A percentile compares a stretch with the other conserved stretches of the same genome.
Conservation (phyloP, 2,329 filamentous ascomycete species). For the Helicocarpus griseus region DNA sequence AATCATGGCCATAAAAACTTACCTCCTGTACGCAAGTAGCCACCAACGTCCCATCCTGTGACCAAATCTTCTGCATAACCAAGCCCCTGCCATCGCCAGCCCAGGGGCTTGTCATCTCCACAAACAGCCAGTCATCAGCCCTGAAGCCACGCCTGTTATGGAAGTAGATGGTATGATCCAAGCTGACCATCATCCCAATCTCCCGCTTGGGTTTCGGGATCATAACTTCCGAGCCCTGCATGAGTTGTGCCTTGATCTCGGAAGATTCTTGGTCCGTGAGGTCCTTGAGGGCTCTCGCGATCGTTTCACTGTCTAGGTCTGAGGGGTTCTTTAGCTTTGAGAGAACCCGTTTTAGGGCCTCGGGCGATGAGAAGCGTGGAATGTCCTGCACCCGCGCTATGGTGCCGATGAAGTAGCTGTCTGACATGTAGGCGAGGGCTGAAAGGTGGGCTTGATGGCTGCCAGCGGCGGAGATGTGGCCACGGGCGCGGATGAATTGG, state of each 20-base stretch:
- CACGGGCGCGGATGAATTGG: constrained; percentile 43
- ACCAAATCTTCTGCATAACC: constrained; percentile 41
- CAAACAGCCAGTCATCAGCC: constrained; percentile 43
- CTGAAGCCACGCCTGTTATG: constrained; percentile 39
- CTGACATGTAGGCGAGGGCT: constrained; percentile 86
- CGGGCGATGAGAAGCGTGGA: constrained; percentile 57
- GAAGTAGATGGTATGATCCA: constrained; percentile 45
- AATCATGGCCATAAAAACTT: constrained; percentile 14
- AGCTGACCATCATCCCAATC: constrained; percentile 42
- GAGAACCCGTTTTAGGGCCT: constrained; percentile 30
- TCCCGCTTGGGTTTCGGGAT: constrained; percentile 20
- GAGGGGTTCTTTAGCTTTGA: constrained; percentile 34
- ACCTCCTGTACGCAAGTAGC: constrained; percentile 44
- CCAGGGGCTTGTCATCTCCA: constrained; percentile 43
- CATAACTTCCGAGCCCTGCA: constrained; percentile 7
- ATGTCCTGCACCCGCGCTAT: constrained; percentile 71
- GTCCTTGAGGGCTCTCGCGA: constrained; percentile 31
- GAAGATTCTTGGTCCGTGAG: constrained; percentile 33
- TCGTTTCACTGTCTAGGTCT: constrained; percentile 33
- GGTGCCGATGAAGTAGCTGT: constrained; percentile 89
- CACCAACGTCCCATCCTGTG: constrained; percentile 38
- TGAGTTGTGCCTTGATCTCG: constrained; percentile 23
- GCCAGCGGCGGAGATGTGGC: constrained; percentile 61
- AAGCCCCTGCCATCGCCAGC: constrained; percentile 41
- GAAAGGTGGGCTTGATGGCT: constrained; percentile 73